phyloP scores from a whole-genome alignment of 352 stramenopile genomes.

The Pythium coloratum region DNA sequence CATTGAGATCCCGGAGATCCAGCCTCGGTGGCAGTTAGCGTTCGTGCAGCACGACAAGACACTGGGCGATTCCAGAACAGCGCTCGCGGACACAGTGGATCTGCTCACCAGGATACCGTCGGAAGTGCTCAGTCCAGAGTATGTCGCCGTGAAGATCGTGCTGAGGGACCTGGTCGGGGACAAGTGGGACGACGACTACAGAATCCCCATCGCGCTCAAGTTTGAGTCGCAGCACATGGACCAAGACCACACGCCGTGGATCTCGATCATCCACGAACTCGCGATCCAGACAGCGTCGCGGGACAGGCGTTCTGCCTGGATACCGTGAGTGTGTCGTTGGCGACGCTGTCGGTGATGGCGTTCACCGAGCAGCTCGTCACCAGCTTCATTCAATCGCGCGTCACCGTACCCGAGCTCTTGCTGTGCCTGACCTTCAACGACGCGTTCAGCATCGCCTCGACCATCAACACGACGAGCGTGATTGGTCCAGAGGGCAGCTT shows the following conservation, averaged over 20 bases:
- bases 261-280: conserved; percentile 14
- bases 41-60: not conserved
- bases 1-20: not conserved
- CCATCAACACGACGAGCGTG: conserved; percentile 8
- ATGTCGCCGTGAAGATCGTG: conserved; percentile 1
- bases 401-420: not conserved
- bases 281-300: not conserved
- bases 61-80: conserved; percentile 5
- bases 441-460: not conserved
- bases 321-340: conserved; percentile 2
- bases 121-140: conserved; percentile 3
- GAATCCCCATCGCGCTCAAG: conserved; percentile 4
- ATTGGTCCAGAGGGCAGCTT: not conserved
- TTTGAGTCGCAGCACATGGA: not conserved
- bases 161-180: not conserved
- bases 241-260: conserved; percentile 2
- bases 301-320: not conserved
- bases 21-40: conserved; percentile 1
- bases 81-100: conserved; percentile 5
- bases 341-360: not conserved
- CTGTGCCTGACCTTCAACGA: conserved; percentile 3
- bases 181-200: conserved; percentile 9
- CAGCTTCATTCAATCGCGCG: conserved; percentile 1
- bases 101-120: conserved; percentile 10
- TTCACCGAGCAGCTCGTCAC: conserved; percentile 7